Conservation (phyloP, 2,329 filamentous ascomycete genomes). For the Ophiostoma tasmaniense region DNA sequence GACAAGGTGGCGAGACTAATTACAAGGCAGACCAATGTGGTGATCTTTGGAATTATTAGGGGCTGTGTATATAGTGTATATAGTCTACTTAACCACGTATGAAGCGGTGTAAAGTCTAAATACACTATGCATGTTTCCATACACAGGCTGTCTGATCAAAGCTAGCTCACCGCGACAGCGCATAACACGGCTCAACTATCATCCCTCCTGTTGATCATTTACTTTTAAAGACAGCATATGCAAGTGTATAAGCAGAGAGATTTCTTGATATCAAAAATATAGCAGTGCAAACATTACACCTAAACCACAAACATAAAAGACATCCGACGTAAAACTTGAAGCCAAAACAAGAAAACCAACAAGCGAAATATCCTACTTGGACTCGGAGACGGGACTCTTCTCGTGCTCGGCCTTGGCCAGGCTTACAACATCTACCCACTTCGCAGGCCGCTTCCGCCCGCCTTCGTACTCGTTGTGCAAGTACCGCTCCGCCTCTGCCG, state of each 20-base stretch:
- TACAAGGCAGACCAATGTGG: background rate
- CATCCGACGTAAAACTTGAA: background rate
- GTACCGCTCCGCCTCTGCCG: constrained; percentile 48
- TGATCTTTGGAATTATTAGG: background rate
- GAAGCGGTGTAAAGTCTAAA: too few species aligned
- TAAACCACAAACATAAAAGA: background rate
- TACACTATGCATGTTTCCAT: background rate
- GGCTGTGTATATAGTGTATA: background rate
- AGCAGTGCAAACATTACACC: background rate
- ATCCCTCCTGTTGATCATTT: background rate
- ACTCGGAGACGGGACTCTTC: background rate
- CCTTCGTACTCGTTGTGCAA: constrained; percentile 38
- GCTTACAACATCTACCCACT: constrained; percentile 51
- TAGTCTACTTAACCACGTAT: too few species aligned
- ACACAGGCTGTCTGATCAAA: background rate
- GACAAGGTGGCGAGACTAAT: background rate
- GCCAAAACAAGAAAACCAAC: background rate
- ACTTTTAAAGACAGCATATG: background rate
- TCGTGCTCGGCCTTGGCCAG: constrained; percentile 29
- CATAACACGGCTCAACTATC: background rate
- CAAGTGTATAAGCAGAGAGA: background rate
- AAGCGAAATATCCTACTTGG: background rate
- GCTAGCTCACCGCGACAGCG: background rate
- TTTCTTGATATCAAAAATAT: background rate
- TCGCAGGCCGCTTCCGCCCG: constrained; percentile 41